phyloP scores from a whole-genome alignment of 2,329 filamentous ascomycete genomes.

The Coniochaeta pulveracea region DNA sequence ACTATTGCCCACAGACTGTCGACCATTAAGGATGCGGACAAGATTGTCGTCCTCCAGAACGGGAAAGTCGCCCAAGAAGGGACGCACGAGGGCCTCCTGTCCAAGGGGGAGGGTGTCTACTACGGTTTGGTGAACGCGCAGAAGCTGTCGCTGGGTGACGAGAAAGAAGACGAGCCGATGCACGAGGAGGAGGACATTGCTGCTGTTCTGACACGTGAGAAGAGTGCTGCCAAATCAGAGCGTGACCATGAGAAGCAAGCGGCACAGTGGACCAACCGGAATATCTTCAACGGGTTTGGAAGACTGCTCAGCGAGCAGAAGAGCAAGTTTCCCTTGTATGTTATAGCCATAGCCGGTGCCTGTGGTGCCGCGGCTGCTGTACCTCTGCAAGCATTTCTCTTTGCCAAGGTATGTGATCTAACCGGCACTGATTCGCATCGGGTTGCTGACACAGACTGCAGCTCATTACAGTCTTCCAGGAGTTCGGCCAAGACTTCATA shows the following conservation, averaged over 20 bases:
- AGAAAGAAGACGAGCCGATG: constrained; percentile 24
- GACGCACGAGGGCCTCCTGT: constrained; percentile 60
- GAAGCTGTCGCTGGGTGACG: constrained; percentile 41
- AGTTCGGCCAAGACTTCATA: constrained; percentile 10
- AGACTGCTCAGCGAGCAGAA: constrained; percentile 45
- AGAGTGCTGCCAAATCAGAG: constrained; percentile 30
- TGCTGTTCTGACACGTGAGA: constrained; percentile 28
- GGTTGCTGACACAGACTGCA: neutral
- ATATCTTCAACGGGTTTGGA: constrained; percentile 41
- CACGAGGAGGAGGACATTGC: constrained; percentile 28
- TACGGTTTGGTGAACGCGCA: constrained; percentile 55
- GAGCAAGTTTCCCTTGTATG: constrained; percentile 36
- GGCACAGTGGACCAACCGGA: constrained; percentile 23
- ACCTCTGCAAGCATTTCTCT: constrained; percentile 43
- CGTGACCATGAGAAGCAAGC: constrained; percentile 10
- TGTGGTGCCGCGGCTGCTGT: constrained; percentile 30
- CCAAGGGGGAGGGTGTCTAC: constrained; percentile 48
- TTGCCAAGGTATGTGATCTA: constrained; percentile 26
- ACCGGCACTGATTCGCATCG: neutral
- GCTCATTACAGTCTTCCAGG: constrained; percentile 37
- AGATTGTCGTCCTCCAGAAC: constrained; percentile 64
- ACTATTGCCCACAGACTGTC: constrained; percentile 67
- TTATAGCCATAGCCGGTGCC: constrained; percentile 34
- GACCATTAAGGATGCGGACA: constrained; percentile 66
- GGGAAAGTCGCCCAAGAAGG: constrained; percentile 64